Evolutionary conservation across 192 early-diverging fungal species (phyloP), one percentile per base, ranked within the genome.

Genomic region (Nowakowskiella sp.): DNA sequence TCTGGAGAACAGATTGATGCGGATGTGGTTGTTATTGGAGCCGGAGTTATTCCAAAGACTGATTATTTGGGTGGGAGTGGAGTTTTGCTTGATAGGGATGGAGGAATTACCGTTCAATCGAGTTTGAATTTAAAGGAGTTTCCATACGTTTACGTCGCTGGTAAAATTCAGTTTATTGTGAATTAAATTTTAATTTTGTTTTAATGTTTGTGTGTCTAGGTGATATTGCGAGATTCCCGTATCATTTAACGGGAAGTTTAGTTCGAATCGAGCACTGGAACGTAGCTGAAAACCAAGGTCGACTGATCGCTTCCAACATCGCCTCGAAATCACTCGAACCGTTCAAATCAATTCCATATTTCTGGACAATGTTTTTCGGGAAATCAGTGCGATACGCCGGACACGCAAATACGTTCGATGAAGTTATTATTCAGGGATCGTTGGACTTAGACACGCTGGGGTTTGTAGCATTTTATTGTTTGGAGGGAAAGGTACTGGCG

Each of bases 181-280:
- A 16, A 4, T 24, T 24, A 23, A 19, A 2, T 32, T 27, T 33
- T 46, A 46, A 28, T 60, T 28, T 10, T 6, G 33, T 21, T 16
- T 24, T 29, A 16, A 49, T 48, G 8, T 47, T 4, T 47, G 42
- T 53, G 16, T 27, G n/a, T 4, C 31, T 26, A 74, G 76, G 77
- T 51, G 78, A 80, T 59, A 75, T 80, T 57, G 74, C 75, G 23
- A 56, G 64, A 30, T 76, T 68, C 51, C 61, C 64, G 7, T 73
- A 73, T 47, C 66, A 67, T 33, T 29, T 55, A 7, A 74, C 72
- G 32, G 70, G 66, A 8, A 54, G 73, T 44, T 45, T 36, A 23
- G 45, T 71, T 10, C 63, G 80, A 19, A 60, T 82, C 33, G 80
- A 82, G 45, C 80, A 82, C 62, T 82, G 74, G 72, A 67, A 56